Evolutionary conservation across 805 yeast species (phyloP), one percentile per base, ranked within the genome.

Genomic region (Sporopachydermia lactativora): DNA sequence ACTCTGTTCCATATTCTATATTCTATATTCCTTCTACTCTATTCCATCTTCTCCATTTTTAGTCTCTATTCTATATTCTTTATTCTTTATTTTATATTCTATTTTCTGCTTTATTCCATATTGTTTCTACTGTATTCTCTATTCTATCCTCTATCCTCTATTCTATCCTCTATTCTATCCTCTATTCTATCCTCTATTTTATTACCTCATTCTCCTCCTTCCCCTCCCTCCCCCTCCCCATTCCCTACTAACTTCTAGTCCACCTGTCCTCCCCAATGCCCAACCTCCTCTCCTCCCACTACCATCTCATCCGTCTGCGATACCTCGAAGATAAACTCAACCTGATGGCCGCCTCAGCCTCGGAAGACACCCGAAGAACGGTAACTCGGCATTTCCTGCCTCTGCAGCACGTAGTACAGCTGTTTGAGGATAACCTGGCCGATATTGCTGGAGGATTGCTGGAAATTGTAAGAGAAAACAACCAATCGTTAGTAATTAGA

Each of bases 311-410:
- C 38, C 71, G 71, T 51, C 72, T 84, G 15, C 67, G 94, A 40
- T 89, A 85, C 57, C 75, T 88, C 48, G 74, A 70, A 47, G 96
- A 89, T 47, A 81, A 79, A 53, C 68, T 88, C 41, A 66, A 66
- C 43, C 60, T 58, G n/a, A 68, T 80, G 57, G 67, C 82, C 52
- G 62, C 45, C 46, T 55, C 60, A 5, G 61, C 72, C 1, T 62
- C 77, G 1, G 77, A 73, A 19, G 95, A 88, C 54, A 73, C 78
- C 13, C 70, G 74, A 47, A 66, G 79, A 35, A 78, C 84, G 4
- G 71, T 81, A n/a, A 55, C 58, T 34, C 73, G 73, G 46, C 69
- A 81, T 19, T 67, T 75, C 18, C 52, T 61, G 4, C 74, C 77
- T 1, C 55, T 78, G 40, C 65, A 61, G 41, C 58, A 52, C 2